Evolutionary conservation across 2,329 filamentous ascomycete genomes (phyloP).

Genomic region (Dryadomyces quercus-mongolicae): DNA sequence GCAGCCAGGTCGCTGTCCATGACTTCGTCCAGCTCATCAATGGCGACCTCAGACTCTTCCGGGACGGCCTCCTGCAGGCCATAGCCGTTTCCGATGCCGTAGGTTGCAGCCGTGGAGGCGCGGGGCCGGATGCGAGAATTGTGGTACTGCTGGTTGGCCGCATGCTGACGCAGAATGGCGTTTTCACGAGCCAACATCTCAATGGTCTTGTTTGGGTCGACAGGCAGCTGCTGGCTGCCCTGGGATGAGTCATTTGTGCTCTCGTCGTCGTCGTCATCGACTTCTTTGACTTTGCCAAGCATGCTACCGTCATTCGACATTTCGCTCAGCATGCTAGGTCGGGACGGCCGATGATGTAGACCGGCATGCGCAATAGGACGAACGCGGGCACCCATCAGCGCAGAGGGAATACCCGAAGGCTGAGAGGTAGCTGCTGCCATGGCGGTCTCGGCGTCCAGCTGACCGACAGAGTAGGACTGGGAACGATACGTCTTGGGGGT

Average conservation of each 20-base stretch:
- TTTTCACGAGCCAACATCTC: slow-evolving; percentile 52
- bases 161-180: slow-evolving; percentile 44
- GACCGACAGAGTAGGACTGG: slow-evolving; percentile 91
- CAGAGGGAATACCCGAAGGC: slow-evolving; percentile 14
- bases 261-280: slow-evolving; percentile 50
- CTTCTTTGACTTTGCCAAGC: slow-evolving; percentile 58
- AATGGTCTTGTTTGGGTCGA: slow-evolving; percentile 51
- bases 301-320: slow-evolving; percentile 52
- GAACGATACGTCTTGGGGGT: slow-evolving; percentile 90
- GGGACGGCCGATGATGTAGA: slow-evolving; percentile 70
- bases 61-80: slow-evolving; percentile 46
- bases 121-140: slow-evolving; percentile 43
- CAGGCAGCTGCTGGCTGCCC: slow-evolving; percentile 35
- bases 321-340: slow-evolving; percentile 64
- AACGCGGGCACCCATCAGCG: slow-evolving; percentile 37
- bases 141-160: slow-evolving; percentile 35
- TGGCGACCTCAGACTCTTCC: slow-evolving; percentile 59
- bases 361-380: slow-evolving; percentile 48
- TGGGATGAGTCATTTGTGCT: slow-evolving; percentile 45
- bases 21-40: slow-evolving; percentile 56
- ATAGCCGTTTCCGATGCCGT: slow-evolving; percentile 43
- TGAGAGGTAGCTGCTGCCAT: slow-evolving; percentile 1
- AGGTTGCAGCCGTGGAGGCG: slow-evolving; percentile 43
- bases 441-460: slow-evolving; percentile 58
- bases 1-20: slow-evolving; percentile 37